Evolutionary conservation across 179 eudicot species (phyloP), one percentile per base, ranked within the genome.

Genomic region (Corrigiola litoralis): DNA sequence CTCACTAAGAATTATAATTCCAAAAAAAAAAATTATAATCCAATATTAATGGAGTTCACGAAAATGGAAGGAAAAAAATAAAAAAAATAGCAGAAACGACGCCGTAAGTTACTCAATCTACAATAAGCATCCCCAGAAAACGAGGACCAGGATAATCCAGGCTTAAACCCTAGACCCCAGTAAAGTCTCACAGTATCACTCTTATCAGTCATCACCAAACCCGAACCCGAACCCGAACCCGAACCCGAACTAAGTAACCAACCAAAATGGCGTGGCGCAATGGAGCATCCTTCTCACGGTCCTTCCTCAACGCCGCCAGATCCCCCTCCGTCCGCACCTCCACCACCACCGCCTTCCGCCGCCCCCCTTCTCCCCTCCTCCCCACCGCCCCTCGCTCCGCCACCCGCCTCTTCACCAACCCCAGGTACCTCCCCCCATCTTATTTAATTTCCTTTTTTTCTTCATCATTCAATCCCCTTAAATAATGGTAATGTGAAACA

Each of bases 211-310:
- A 46, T 7, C 32, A 31, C 21, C 16, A 23, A 45, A 18, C 63
- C 53, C 23, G 32, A 29, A 29, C 20, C 20, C 51, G 2, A 18
- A 49, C 6, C 21, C 16, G 16, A 45, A 18, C 63, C 53, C 23
- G 32, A 29, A 29, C 20, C 20, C 51, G 2, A 18, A 49, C 6
- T 38, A 9, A 37, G 37, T 49, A 16, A 29, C 9, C 41, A 17
- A 7, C 9, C 70, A 37, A 32, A 33, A 79, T 52, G 78, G 87
- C 87, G 77, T 85, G 92, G 72, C 82, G 92, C 75, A 83, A 82
- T 20, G 90, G 96, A 51, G n/a, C n/a, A n/a, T 86, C 96, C 0
- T 27, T 89, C 44, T 74, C 90, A 61, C 71, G 96, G 61, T 72
- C 88, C 2, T 49, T 87, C 55, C 67, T 82, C 38, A 75, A 81